These are phyloP conservation scores for Xylaria palmicola DNA, from an alignment of 495 filamentous ascomycete species.

Conservation along the genomic window DNA sequence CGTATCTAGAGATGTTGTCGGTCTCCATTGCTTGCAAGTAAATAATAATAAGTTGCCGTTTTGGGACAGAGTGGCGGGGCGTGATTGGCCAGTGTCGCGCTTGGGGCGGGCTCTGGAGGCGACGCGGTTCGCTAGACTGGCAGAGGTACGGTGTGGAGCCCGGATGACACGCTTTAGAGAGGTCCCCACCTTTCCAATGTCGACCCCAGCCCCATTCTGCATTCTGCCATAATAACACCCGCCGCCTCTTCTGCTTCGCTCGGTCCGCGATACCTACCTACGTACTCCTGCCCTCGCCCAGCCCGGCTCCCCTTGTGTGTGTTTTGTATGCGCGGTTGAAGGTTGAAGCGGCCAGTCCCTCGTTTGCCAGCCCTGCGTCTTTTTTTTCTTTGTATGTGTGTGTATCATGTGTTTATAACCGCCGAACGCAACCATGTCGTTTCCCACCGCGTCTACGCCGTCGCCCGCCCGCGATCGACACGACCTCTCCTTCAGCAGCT, in stretches of 20 bases:
- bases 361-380: constrained; percentile 14
- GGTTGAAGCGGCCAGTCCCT: constrained; percentile 23
- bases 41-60: constrained; percentile 33
- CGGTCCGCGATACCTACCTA: constrained; percentile 13
- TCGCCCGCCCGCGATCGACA: constrained; percentile 24
- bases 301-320: neutral
- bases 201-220: constrained; percentile 15
- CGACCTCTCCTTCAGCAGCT: constrained; percentile 28
- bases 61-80: constrained; percentile 16
- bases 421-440: constrained; percentile 21
- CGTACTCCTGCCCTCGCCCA: neutral
- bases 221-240: constrained; percentile 17
- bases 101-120: constrained; percentile 12
- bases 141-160: constrained; percentile 12
- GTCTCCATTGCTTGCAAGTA: constrained; percentile 29
- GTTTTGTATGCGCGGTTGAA: constrained; percentile 1
- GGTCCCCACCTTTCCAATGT: constrained; percentile 11
- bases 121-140: constrained; percentile 19
- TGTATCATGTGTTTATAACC: constrained; percentile 29
- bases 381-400: constrained; percentile 16
- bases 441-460: constrained; percentile 30
- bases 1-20: too few species aligned
- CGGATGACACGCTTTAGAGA: constrained; percentile 15
- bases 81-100: constrained; percentile 27
- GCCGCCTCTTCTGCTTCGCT: neutral